Evolutionary conservation across 352 stramenopile genomes (phyloP).

Genomic region (Globisporangium parvum): DNA sequence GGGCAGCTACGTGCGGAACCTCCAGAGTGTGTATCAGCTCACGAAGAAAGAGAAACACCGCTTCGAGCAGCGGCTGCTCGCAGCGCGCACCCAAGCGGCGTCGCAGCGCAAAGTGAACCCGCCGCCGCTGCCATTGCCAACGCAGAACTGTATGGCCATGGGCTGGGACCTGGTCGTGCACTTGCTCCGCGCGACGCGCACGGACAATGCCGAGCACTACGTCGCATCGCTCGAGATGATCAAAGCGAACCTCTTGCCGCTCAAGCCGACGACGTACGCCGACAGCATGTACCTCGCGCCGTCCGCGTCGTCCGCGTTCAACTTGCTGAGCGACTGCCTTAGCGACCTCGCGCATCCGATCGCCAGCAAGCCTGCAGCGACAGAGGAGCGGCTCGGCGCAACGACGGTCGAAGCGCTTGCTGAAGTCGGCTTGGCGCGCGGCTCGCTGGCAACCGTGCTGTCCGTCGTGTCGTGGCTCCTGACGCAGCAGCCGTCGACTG

Average conservation of each 20-base stretch:
- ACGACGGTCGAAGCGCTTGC: conserved; percentile 67
- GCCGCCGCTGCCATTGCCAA: conserved; percentile 68
- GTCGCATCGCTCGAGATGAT: conserved; percentile 67
- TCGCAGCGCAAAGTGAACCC: conserved; percentile 66
- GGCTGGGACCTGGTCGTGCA: conserved; percentile 76
- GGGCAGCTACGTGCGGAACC: conserved; percentile 59
- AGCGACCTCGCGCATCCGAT: conserved; percentile 30
- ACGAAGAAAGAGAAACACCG: conserved; percentile 81
- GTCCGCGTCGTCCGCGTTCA: conserved; percentile 67
- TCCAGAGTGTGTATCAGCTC: conserved; percentile 65
- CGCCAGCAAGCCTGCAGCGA: conserved; percentile 8
- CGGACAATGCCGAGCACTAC: conserved; percentile 65
- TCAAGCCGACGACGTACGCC: conserved; percentile 77
- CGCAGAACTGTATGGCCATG: conserved; percentile 80
- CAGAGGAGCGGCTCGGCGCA: conserved; percentile 30
- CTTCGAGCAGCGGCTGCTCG: conserved; percentile 59
- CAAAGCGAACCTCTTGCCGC: conserved; percentile 47
- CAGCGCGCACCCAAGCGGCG: conserved; percentile 44
- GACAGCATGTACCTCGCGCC: conserved; percentile 82
- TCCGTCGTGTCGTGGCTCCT: conserved; percentile 67
- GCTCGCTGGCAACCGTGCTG: conserved; percentile 67
- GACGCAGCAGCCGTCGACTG: conserved; percentile 35
- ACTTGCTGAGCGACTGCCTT: conserved; percentile 67
- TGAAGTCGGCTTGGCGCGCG: conserved; percentile 64
- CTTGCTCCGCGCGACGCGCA: conserved; percentile 59